phyloP scores from a whole-genome alignment of 2,329 filamentous ascomycete genomes.

The Pestalotiopsis fici region DNA sequence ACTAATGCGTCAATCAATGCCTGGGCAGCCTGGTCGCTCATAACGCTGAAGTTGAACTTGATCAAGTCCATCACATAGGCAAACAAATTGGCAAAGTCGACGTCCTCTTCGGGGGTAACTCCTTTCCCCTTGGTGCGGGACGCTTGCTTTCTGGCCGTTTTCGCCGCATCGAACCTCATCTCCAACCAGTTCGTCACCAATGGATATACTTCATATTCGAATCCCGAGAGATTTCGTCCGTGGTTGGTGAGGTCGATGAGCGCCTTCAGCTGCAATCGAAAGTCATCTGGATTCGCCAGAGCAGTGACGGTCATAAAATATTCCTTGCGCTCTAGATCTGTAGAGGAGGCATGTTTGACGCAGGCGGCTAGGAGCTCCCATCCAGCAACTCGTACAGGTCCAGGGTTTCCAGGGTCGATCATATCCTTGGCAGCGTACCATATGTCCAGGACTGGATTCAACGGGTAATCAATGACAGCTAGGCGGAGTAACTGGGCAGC shows the following conservation, averaged over 20 bases:
- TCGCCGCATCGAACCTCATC: constrained; percentile 54
- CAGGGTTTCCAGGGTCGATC: constrained; percentile 58
- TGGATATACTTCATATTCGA: constrained; percentile 67
- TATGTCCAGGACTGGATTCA: constrained; percentile 59
- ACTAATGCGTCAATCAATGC: constrained; percentile 64
- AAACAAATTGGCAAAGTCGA: constrained; percentile 65
- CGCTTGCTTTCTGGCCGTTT: constrained; percentile 50
- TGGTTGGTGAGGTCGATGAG: constrained; percentile 62
- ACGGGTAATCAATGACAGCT: constrained; percentile 58
- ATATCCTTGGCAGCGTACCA: constrained; percentile 69
- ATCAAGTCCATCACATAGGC: constrained; percentile 67
- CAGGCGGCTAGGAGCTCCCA: constrained; percentile 69
- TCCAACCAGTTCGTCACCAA: constrained; percentile 63
- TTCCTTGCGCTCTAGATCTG: constrained; percentile 66
- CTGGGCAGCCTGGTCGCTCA: constrained; percentile 62
- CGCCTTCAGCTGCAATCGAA: constrained; percentile 65
- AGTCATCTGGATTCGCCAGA: constrained; percentile 60
- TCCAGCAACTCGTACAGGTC: constrained; percentile 56
- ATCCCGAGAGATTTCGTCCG: constrained; percentile 64
- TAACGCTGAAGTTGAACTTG: constrained; percentile 74
- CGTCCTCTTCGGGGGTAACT: constrained; percentile 53
- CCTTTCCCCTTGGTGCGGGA: constrained; percentile 43
- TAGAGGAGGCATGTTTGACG: constrained; percentile 61
- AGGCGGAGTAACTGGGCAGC: constrained; percentile 60
- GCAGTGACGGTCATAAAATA: constrained; percentile 65